Evolutionary conservation across 768 basidiomycete species (phyloP).

Genomic region (Dacryopinax spathularia): DNA sequence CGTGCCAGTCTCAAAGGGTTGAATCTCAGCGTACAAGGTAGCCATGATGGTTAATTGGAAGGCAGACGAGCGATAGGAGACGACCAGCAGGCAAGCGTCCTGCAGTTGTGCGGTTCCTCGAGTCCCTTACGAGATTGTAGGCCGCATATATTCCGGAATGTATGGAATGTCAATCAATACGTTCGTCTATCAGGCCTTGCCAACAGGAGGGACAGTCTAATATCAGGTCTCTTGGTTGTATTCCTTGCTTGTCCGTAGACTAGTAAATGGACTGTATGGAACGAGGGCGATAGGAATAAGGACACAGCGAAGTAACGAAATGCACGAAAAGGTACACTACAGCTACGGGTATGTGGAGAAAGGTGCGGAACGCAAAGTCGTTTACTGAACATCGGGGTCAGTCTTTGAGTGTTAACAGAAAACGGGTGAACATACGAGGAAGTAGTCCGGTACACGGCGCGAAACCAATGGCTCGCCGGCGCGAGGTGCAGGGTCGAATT

Average conservation of each 20-base stretch:
- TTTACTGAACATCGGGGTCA: not conserved
- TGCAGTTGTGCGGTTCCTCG: too few relatives aligned
- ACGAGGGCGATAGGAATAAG: not conserved
- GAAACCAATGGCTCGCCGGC: constrained; percentile 98
- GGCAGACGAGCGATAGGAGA: too few relatives aligned
- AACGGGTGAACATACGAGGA: constrained; percentile 46
- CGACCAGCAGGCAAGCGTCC: too few relatives aligned
- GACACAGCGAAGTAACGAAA: constrained; percentile 2
- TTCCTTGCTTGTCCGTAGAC: not conserved
- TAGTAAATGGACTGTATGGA: constrained; percentile 3
- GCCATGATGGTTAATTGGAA: not conserved
- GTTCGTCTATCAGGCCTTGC: too few relatives aligned
- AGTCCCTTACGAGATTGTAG: too few relatives aligned
- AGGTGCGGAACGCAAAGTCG: not conserved
- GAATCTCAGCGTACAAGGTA: constrained; percentile 51
- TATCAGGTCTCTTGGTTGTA: not conserved
- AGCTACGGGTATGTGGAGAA: not conserved
- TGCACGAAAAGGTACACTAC: constrained; percentile 1
- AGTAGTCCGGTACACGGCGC: constrained; percentile 86
- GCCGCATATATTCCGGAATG: not conserved
- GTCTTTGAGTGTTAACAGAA: not conserved
- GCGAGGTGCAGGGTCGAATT: constrained; percentile 98
- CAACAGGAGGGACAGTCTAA: not conserved
- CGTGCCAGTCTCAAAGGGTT: constrained; percentile 48
- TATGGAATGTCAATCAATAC: too few relatives aligned